Base-by-base conservation (phyloP, 257 asterid species). In the Rubia yunnanensis region DNA sequence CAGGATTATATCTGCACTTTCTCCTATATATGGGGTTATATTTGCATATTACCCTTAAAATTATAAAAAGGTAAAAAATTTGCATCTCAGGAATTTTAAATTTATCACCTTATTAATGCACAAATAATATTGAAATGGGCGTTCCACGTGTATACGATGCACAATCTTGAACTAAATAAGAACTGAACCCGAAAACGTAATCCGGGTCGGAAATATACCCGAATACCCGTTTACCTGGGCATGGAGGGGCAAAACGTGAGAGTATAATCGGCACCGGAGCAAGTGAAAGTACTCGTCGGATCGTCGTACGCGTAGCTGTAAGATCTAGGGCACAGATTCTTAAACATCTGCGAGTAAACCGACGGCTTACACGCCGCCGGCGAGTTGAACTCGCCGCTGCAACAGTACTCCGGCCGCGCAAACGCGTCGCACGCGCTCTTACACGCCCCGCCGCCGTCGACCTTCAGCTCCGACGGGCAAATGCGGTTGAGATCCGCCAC, bases 281-380 rank as follows among this genome's bases (percentile, higher is more conserved):
- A 91, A 11, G 98, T 91, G 76, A 91, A 91, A 38, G 98, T 91
- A 80, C 98, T 91, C 1, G 95, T 91, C 28, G 98, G 96, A 73
- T 91, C 98, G 65, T 91, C 98, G 54, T 91, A 91, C 23, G 98
- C 98, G 67, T 91, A 91, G 84, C 98, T 91, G 10, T 91, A 91
- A 0, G 98, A 88, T 63, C 96, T 83, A 10, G 96, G 98, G 49
- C 96, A 91, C 0, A 81, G 90, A 20, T 79, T 24, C 86, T 91
- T 91, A 54, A 91, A 91, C 95, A 91, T 74, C 78, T 82, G 73
- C 13, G 98, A 84, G 74, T 91, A 91, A 23, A 81, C 86, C 64
- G 98, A 80, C 72, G 98, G 98, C 72, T 79, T 85, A 66, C 98
- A 91, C 1, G 86, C 23, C 30, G 92, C 72, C 55, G 98, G 98